Evolutionary conservation across 169 alveolate genomes (phyloP), one percentile per base, ranked within the genome.

Genomic region (Cryptosporidium sp.): DNA sequence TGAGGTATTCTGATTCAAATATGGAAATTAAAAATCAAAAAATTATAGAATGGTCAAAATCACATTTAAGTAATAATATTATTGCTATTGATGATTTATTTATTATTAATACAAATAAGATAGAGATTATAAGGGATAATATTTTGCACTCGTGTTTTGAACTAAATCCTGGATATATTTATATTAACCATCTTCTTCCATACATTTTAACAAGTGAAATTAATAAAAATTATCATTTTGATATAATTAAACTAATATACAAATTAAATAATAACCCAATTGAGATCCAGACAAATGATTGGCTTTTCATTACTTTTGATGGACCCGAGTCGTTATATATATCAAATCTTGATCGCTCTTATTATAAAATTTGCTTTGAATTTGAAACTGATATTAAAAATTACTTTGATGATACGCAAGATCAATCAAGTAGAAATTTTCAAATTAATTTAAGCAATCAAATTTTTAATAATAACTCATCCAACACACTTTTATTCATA

Each of bases 111-210:
- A n/a, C 48, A 0, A 8, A n/a, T 3, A 65, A 35, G 26, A 3
- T 65, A 33, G 71, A 65, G 14, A 35, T 65, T 8, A 37, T 65
- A 35, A 65, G 71, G 33, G 71, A 65, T 33, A 35, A 35, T 29
- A 65, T 65, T 37, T n/a, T 31, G 0, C 16, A 65, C n/a, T 26
- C 71, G n/a, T 65, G 71, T n/a, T 33, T 65, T n/a, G 43, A 31
- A 12, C 51, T n/a, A n/a, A 37, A 37, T n/a, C 71, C 71, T 14
- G 71, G 71, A 65, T 37, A 65, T 12, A 31, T 65, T 37, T 65
- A 65, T 26, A 31, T 37, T 18, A 37, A 35, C 14, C 71, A 65
- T 51, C 71, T 65, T 33, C 65, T 70, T 29, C 84, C 84, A 43
- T 14, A 48, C 39, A 43, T 70, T 21, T 16, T 70, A 18, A 70